phyloP scores from a whole-genome alignment of 306 rosid genomes.

The Cyclanthera cordifolia region DNA sequence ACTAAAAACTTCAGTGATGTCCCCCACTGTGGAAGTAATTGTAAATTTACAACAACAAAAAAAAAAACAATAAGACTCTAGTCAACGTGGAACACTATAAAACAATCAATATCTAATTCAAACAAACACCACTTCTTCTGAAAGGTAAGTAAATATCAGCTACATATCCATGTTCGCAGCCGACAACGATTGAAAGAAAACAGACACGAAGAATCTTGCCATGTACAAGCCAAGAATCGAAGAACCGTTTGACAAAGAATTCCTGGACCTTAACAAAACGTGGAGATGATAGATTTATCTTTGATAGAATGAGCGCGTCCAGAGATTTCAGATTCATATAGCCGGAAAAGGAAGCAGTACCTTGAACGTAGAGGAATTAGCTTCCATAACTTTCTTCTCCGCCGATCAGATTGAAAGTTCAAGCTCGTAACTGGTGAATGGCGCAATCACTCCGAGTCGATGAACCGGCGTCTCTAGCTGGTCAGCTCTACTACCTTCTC shows the following conservation, averaged over 20 bases:
- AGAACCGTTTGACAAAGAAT: neutral
- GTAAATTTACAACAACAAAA: too few species aligned
- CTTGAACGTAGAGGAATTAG: constrained; percentile 10
- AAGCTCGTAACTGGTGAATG: neutral
- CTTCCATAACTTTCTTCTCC: neutral
- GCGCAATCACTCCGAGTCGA: neutral
- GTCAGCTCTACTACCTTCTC: neutral
- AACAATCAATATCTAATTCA: neutral
- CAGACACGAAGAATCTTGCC: neutral
- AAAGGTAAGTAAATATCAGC: constrained; percentile 7
- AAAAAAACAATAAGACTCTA: too few species aligned
- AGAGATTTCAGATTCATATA: neutral
- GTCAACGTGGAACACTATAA: neutral
- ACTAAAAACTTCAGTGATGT: too few species aligned
- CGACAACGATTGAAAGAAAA: neutral
- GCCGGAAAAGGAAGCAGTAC: neutral
- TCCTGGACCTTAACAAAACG: neutral
- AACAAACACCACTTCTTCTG: neutral
- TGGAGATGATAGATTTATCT: neutral
- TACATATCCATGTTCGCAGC: neutral
- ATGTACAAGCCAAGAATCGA: neutral
- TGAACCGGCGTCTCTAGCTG: neutral
- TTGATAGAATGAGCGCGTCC: neutral
- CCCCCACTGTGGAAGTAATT: too few species aligned
- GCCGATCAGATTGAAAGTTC: neutral